Conservation (phyloP, 2,329 filamentous ascomycete species). For the Epichloe brachyelytri region DNA sequence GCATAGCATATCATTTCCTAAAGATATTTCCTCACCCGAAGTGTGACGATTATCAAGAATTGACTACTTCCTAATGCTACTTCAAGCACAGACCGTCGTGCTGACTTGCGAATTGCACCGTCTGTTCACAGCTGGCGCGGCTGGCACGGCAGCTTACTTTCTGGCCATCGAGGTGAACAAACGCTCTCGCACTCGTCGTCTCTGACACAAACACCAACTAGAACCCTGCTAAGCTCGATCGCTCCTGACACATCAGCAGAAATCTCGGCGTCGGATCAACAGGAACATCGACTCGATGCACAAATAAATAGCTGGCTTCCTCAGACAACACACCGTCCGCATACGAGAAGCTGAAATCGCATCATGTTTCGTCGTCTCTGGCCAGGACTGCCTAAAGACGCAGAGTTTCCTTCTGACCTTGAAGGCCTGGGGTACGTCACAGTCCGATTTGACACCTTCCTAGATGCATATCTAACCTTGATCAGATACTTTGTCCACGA, state of each 20-base stretch:
- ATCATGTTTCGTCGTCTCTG: slow-evolving; percentile 61
- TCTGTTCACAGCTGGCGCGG: background rate
- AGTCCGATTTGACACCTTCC: background rate
- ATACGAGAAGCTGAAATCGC: background rate
- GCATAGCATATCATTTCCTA: background rate
- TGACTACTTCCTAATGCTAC: too few species aligned
- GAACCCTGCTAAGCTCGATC: background rate
- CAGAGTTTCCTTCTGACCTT: slow-evolving; percentile 51
- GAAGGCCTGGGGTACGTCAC: slow-evolving; percentile 52
- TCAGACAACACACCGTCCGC: background rate
- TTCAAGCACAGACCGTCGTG: background rate
- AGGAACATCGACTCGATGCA: background rate
- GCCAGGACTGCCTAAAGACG: slow-evolving; percentile 57
- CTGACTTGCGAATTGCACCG: background rate
- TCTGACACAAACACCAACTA: background rate
- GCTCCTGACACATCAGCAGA: background rate
- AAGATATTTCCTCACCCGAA: background rate
- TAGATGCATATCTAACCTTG: background rate
- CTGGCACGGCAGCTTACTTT: background rate
- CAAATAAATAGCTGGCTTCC: background rate
- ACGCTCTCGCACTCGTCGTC: too few species aligned
- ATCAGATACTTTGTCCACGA: slow-evolving; percentile 67
- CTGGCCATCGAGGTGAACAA: background rate
- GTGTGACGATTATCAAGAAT: background rate
- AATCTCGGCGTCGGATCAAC: background rate